These are phyloP conservation scores for Xeromyces bisporus DNA, from an alignment of 495 filamentous ascomycete species.

Conservation along the genomic window DNA sequence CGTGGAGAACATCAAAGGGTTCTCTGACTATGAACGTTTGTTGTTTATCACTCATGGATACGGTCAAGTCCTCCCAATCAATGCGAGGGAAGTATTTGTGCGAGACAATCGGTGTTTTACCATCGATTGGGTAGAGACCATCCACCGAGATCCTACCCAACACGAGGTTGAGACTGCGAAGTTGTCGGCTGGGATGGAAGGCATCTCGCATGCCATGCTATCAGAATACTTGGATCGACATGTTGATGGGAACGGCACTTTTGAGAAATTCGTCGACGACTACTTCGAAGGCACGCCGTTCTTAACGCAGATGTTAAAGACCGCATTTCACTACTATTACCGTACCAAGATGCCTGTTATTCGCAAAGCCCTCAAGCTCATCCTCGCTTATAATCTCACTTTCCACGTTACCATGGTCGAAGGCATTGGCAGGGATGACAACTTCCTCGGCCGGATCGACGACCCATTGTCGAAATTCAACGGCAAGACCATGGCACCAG, in stretches of 20 bases:
- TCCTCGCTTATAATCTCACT: slow-evolving; percentile 85
- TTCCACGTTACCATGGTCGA: slow-evolving; percentile 84
- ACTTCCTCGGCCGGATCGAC: slow-evolving; percentile 61
- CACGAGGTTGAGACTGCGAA: slow-evolving; percentile 74
- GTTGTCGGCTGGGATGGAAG: slow-evolving; percentile 69
- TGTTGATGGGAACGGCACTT: slow-evolving; percentile 58
- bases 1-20: slow-evolving; percentile 85
- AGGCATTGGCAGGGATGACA: slow-evolving; percentile 63
- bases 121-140: slow-evolving; percentile 75
- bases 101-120: slow-evolving; percentile 83
- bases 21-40: slow-evolving; percentile 58
- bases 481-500: slow-evolving; percentile 76
- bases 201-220: slow-evolving; percentile 55
- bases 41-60: slow-evolving; percentile 83
- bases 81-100: slow-evolving; percentile 78
- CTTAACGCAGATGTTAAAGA: slow-evolving; percentile 86
- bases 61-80: slow-evolving; percentile 72
- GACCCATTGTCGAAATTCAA: slow-evolving; percentile 61
- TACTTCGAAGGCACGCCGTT: slow-evolving; percentile 90
- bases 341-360: slow-evolving; percentile 71
- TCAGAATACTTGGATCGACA: slow-evolving; percentile 85
- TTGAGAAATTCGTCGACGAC: slow-evolving; percentile 81
- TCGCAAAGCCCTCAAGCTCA: slow-evolving; percentile 78
- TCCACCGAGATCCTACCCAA: slow-evolving; percentile 50
- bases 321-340: slow-evolving; percentile 73